Conservation (phyloP, 306 rosid genomes). For the Malus fusca region DNA sequence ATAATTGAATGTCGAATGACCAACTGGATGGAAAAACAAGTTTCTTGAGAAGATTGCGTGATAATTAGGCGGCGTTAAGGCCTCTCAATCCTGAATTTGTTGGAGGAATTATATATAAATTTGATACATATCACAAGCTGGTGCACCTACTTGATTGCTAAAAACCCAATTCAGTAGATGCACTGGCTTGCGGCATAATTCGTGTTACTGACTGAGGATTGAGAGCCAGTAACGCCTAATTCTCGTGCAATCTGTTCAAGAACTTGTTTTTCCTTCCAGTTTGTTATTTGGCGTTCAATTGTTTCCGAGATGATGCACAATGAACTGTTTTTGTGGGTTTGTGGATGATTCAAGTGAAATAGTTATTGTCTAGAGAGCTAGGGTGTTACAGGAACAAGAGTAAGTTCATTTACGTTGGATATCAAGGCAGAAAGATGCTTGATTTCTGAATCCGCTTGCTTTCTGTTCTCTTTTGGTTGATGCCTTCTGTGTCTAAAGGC, state of each 20-base stretch:
- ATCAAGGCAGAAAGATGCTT: background rate
- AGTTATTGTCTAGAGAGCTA: background rate
- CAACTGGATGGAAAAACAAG: no score
- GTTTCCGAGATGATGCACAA: background rate
- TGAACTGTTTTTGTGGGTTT: background rate
- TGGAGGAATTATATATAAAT: no score
- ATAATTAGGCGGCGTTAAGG: no score
- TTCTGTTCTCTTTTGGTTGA: background rate
- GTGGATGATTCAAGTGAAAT: background rate
- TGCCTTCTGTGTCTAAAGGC: background rate
- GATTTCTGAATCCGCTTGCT: background rate
- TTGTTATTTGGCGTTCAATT: background rate
- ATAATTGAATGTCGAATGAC: no score
- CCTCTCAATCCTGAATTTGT: no score
- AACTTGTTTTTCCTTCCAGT: background rate
- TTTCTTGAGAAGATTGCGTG: no score
- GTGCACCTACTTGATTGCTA: background rate
- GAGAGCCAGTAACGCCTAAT: background rate
- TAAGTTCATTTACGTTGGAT: background rate
- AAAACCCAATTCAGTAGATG: no score
- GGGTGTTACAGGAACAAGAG: background rate
- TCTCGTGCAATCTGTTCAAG: background rate
- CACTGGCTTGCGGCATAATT: no score
- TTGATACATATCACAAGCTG: background rate
- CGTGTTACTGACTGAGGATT: background rate